phyloP scores from a whole-genome alignment of 2,329 filamentous ascomycete genomes.

The Fusarium nurragi region DNA sequence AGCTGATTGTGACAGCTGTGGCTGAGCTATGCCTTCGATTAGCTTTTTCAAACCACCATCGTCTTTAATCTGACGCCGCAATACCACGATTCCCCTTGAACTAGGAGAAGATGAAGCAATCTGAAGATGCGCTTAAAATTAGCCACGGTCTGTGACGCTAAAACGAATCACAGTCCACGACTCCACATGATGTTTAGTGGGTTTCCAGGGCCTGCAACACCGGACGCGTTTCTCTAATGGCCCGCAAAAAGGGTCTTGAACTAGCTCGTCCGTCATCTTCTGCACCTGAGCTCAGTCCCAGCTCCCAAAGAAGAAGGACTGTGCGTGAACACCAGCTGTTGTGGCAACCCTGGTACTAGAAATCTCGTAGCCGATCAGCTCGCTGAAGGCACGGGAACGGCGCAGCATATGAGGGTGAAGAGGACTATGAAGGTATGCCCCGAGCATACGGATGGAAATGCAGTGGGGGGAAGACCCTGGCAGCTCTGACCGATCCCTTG shows the following conservation, averaged over 20 bases:
- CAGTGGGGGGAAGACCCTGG: slow-evolving; percentile 39
- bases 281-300: slow-evolving; percentile 12
- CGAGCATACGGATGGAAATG: slow-evolving; percentile 35
- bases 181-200: slow-evolving; percentile 25
- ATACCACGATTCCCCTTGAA: slow-evolving; percentile 24
- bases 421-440: slow-evolving; percentile 14
- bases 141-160: slow-evolving; percentile 35
- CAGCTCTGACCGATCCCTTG: slow-evolving; percentile 27
- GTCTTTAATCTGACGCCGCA: slow-evolving; percentile 29
- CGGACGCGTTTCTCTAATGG: slow-evolving; percentile 31
- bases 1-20: slow-evolving; percentile 28
- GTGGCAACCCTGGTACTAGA: background rate
- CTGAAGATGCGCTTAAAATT: slow-evolving; percentile 27
- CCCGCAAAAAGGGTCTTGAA: slow-evolving; percentile 32
- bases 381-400: slow-evolving; percentile 7
- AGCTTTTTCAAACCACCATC: slow-evolving; percentile 33
- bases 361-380: background rate
- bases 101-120: slow-evolving; percentile 40
- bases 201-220: slow-evolving; percentile 27
- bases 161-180: slow-evolving; percentile 35
- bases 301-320: slow-evolving; percentile 10
- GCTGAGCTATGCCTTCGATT: slow-evolving; percentile 28
- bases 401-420: slow-evolving; percentile 15
- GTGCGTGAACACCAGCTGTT: slow-evolving; percentile 5
- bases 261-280: slow-evolving; percentile 35